phyloP scores from a whole-genome alignment of 768 basidiomycete species.

The Termitomyces sp. region DNA sequence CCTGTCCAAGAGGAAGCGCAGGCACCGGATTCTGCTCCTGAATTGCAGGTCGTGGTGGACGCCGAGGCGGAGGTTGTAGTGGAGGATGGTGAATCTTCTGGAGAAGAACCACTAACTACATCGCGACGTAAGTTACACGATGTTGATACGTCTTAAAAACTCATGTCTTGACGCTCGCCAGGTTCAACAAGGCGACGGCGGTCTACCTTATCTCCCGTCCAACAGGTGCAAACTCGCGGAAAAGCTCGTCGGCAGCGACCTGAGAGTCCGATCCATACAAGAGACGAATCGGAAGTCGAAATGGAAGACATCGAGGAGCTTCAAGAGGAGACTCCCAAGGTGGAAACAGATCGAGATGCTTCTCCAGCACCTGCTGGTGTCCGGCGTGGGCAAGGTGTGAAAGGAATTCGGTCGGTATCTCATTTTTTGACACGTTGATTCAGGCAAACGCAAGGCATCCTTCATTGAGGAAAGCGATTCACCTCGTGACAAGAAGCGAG shows the following conservation, averaged over 20 bases:
- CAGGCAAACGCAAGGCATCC: slow-evolving; percentile 68
- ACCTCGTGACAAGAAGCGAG: slow-evolving; percentile 52
- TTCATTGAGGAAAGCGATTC: slow-evolving; percentile 45
- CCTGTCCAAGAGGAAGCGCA: slow-evolving; percentile 1
- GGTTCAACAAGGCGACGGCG: slow-evolving; percentile 40
- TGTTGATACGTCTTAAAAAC: neutral
- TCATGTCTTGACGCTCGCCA: slow-evolving; percentile 12
- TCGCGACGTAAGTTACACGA: slow-evolving; percentile 28
- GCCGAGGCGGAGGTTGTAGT: slow-evolving; percentile 13
- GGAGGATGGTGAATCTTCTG: slow-evolving; percentile 22
- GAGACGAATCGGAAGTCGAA: slow-evolving; percentile 13
- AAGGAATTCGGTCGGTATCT: neutral
- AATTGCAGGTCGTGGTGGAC: slow-evolving; percentile 2
- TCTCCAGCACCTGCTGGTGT: slow-evolving; percentile 25
- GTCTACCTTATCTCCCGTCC: slow-evolving; percentile 28
- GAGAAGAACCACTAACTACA: slow-evolving; percentile 30
- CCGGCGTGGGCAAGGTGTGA: slow-evolving; percentile 28
- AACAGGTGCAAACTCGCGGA: slow-evolving; percentile 23
- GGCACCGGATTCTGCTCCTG: neutral
- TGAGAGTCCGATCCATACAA: slow-evolving; percentile 6
- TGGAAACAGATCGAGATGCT: slow-evolving; percentile 27
- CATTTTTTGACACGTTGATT: neutral
- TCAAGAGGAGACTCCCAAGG: slow-evolving; percentile 23
- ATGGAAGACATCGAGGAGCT: slow-evolving; percentile 22
- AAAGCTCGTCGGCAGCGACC: slow-evolving; percentile 26